Evolutionary conservation across 2,329 filamentous ascomycete species (phyloP).

Genomic region (Fonsecaea multimorphosa): DNA sequence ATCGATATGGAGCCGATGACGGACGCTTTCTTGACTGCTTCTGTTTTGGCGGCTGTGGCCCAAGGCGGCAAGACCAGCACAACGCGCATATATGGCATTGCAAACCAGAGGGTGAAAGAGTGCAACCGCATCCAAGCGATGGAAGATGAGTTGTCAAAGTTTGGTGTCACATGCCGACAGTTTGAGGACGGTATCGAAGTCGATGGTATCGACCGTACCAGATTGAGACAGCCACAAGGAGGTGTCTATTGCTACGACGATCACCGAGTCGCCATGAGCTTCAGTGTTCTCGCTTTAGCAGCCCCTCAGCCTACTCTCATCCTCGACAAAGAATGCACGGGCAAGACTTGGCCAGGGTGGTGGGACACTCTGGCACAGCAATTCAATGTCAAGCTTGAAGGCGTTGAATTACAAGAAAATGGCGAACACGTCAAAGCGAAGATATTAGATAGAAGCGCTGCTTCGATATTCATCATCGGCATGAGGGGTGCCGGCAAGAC

Average conservation of each 20-base stretch:
- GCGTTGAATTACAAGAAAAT: slow-evolving; percentile 64
- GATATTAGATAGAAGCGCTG: slow-evolving; percentile 51
- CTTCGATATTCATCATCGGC: slow-evolving; percentile 90
- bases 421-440: slow-evolving; percentile 45
- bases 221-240: slow-evolving; percentile 62
- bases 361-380: slow-evolving; percentile 85
- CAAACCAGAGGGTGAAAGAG: slow-evolving; percentile 97
- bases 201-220: slow-evolving; percentile 61
- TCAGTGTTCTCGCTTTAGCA: slow-evolving; percentile 82
- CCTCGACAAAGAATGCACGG: slow-evolving; percentile 88
- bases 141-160: slow-evolving; percentile 92
- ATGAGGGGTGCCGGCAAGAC: slow-evolving; percentile 98
- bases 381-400: slow-evolving; percentile 78
- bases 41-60: slow-evolving; percentile 88
- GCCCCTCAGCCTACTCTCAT: slow-evolving; percentile 76
- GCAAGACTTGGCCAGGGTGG: slow-evolving; percentile 99
- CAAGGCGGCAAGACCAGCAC: slow-evolving; percentile 66
- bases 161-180: slow-evolving; percentile 83
- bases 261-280: slow-evolving; percentile 97
- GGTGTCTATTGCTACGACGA: slow-evolving; percentile 94
- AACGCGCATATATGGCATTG: slow-evolving; percentile 90
- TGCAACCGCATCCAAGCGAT: slow-evolving; percentile 96
- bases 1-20: slow-evolving; percentile 99
- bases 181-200: slow-evolving; percentile 89
- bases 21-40: slow-evolving; percentile 94